These are phyloP conservation scores for Fusarium solani-melongenae DNA, from an alignment of 2,329 filamentous ascomycete genomes.

Conservation along the genomic window DNA sequence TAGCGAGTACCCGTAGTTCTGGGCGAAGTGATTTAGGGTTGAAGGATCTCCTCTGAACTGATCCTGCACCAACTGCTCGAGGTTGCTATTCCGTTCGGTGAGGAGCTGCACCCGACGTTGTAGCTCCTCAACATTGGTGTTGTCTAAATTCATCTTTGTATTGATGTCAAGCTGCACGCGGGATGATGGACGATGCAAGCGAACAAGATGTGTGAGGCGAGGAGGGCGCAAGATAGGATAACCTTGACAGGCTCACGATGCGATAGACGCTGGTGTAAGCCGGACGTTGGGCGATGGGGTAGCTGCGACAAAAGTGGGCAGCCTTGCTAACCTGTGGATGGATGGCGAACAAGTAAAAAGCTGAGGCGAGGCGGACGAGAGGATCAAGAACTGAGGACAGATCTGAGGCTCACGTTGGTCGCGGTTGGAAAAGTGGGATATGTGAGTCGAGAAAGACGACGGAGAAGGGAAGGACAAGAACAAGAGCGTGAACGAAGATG, in stretches of 20 bases:
- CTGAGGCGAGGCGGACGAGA: constrained; percentile 25
- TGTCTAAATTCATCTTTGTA: constrained; percentile 41
- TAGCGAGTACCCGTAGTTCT: constrained; percentile 19
- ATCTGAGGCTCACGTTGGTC: constrained; percentile 23
- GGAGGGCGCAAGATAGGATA: constrained; percentile 16
- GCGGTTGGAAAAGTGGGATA: constrained; percentile 37
- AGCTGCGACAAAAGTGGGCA: constrained; percentile 16
- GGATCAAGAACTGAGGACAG: constrained; percentile 15
- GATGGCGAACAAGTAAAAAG: constrained; percentile 13
- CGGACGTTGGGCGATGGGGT: constrained; percentile 18
- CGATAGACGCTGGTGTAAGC: constrained; percentile 26
- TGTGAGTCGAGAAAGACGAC: constrained; percentile 39
- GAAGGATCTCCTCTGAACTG: constrained; percentile 33
- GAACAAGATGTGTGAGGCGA: constrained; percentile 1
- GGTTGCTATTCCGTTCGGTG: constrained; percentile 36
- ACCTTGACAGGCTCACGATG: constrained; percentile 19
- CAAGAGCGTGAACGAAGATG: constrained; percentile 22
- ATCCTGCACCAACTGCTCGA: constrained; percentile 37
- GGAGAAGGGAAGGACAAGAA: constrained; percentile 31
- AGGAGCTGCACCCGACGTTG: constrained; percentile 41
- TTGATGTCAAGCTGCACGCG: constrained; percentile 13
- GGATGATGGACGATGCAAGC: neutral
- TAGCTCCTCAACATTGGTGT: constrained; percentile 39
- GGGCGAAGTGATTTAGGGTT: constrained; percentile 29
- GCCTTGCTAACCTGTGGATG: constrained; percentile 18